Percentiles rank a stretch among this genome's conserved stretches.
phyloP scores from a whole-genome alignment of 352 stramenopile genomes.

The Peronospora destructor region DNA sequence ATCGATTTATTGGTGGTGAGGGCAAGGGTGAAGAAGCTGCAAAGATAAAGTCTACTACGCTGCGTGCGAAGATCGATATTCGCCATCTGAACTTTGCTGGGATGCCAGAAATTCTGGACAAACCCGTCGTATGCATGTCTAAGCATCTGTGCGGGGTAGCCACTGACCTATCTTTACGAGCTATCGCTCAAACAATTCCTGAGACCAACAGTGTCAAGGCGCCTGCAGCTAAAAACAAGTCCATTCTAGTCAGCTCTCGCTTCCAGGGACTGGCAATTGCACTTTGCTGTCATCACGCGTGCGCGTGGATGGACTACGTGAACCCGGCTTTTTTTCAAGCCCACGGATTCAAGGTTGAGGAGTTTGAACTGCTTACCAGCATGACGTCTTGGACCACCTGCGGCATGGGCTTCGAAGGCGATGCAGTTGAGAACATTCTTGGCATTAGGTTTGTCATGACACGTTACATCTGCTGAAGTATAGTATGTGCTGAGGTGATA shows the following conservation, averaged over 20 bases:
- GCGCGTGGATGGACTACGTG: conserved; percentile 67
- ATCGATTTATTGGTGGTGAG: conserved; percentile 54
- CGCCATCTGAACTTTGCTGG: conserved; percentile 71
- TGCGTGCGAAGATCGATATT: conserved; percentile 81
- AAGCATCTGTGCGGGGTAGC: conserved; percentile 82
- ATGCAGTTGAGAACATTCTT: conserved; percentile 62
- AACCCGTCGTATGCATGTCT: conserved; percentile 71
- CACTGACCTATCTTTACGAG: conserved; percentile 71
- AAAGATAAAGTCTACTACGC: conserved; percentile 26
- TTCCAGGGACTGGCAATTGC: conserved; percentile 63
- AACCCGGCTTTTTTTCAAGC: conserved; percentile 50
- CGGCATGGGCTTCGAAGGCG: conserved; percentile 56
- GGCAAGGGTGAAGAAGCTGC: conserved; percentile 11
- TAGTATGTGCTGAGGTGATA: background rate
- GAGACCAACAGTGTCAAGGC: background rate
- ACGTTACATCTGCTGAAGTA: background rate
- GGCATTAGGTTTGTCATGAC: conserved; percentile 43
- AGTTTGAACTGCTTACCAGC: conserved; percentile 55
- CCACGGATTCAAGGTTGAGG: conserved; percentile 45
- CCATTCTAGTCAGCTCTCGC: conserved; percentile 21
- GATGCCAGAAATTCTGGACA: conserved; percentile 44
- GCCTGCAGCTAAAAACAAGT: conserved; percentile 1
- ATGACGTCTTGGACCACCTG: conserved; percentile 81
- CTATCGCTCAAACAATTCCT: conserved; percentile 51
- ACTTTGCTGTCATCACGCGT: conserved; percentile 78